These are phyloP conservation scores for Amauroascus verrucosus DNA, from an alignment of 2,329 filamentous ascomycete species.

Conservation along the genomic window DNA sequence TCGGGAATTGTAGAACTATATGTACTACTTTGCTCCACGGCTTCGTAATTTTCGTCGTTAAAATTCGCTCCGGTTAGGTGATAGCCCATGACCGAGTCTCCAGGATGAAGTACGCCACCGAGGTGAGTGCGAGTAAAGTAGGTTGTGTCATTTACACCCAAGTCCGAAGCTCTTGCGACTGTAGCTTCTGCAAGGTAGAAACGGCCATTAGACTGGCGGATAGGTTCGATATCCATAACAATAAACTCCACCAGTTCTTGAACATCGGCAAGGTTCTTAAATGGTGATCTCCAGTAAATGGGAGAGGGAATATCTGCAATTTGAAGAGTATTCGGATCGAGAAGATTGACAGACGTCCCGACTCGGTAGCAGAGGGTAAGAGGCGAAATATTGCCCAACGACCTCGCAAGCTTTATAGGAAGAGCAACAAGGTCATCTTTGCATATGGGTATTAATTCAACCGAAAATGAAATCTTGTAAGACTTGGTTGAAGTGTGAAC, in stretches of 20 bases:
- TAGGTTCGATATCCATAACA: slow-evolving; percentile 82
- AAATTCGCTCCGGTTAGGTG: slow-evolving; percentile 81
- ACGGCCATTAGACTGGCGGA: slow-evolving; percentile 64
- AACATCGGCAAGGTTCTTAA: slow-evolving; percentile 71
- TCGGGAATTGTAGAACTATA: slow-evolving; percentile 77
- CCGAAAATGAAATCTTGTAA: slow-evolving; percentile 90
- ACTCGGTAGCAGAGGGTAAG: slow-evolving; percentile 77
- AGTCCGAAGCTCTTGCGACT: slow-evolving; percentile 73
- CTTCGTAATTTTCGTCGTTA: slow-evolving; percentile 79
- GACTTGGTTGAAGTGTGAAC: slow-evolving; percentile 80
- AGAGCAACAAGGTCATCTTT: slow-evolving; percentile 95
- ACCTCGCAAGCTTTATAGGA: slow-evolving; percentile 78
- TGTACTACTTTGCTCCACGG: slow-evolving; percentile 64
- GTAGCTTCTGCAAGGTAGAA: slow-evolving; percentile 80
- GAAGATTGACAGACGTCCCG: slow-evolving; percentile 76
- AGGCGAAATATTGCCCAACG: slow-evolving; percentile 77
- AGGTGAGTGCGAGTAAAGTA: slow-evolving; percentile 89
- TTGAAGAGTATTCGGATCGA: slow-evolving; percentile 86
- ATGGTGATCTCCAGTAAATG: slow-evolving; percentile 86
- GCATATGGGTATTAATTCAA: slow-evolving; percentile 85
- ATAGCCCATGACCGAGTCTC: slow-evolving; percentile 93
- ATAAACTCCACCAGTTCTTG: slow-evolving; percentile 84
- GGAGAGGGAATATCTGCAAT: slow-evolving; percentile 72
- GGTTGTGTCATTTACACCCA: slow-evolving; percentile 74
- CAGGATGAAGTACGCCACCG: slow-evolving; percentile 71